A percentile compares a stretch with the other conserved stretches of the same genome.
Conservation (phyloP, 768 basidiomycete genomes). For the Xerocomus spinulosus region DNA sequence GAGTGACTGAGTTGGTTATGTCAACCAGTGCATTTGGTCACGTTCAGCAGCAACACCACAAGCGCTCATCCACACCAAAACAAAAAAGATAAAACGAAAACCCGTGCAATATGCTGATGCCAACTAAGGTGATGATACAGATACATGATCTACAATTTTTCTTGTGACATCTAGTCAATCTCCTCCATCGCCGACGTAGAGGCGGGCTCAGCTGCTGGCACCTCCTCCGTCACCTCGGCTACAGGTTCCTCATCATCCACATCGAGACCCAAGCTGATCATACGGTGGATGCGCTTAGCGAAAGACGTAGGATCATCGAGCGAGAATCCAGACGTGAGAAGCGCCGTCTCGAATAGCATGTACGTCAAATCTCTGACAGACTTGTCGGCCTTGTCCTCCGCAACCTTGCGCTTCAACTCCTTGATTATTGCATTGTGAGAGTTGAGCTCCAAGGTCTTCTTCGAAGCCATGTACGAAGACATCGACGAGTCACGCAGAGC, state of each 20-base stretch:
- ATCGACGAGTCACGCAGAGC: slow-evolving; percentile 93
- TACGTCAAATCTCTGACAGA: slow-evolving; percentile 95
- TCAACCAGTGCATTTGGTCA: no score
- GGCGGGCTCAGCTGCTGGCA: slow-evolving; percentile 54
- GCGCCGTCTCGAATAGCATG: slow-evolving; percentile 94
- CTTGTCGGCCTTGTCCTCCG: slow-evolving; percentile 98
- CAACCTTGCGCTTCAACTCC: slow-evolving; percentile 92
- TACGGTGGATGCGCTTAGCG: slow-evolving; percentile 93
- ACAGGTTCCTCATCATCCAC: slow-evolving; percentile 67
- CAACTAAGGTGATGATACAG: slow-evolving; percentile 25
- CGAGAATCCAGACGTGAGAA: slow-evolving; percentile 92
- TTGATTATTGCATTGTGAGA: slow-evolving; percentile 88
- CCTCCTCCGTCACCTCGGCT: slow-evolving; percentile 36
- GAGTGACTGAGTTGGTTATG: no score
- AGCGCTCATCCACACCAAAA: no score
- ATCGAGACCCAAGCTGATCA: slow-evolving; percentile 90
- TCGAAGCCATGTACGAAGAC: slow-evolving; percentile 99
- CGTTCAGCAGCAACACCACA: no score
- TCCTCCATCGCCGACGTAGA: slow-evolving; percentile 93
- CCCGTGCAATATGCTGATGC: no score
- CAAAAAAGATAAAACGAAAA: slow-evolving; percentile 22
- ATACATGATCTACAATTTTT: slow-evolving; percentile 13
- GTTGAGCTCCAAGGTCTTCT: slow-evolving; percentile 98
- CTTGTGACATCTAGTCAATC: slow-evolving; percentile 60
- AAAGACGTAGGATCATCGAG: slow-evolving; percentile 94